These are phyloP conservation scores for Coemansia sp. DNA, from an alignment of 192 early-diverging fungal species.

Conservation along the genomic window DNA sequence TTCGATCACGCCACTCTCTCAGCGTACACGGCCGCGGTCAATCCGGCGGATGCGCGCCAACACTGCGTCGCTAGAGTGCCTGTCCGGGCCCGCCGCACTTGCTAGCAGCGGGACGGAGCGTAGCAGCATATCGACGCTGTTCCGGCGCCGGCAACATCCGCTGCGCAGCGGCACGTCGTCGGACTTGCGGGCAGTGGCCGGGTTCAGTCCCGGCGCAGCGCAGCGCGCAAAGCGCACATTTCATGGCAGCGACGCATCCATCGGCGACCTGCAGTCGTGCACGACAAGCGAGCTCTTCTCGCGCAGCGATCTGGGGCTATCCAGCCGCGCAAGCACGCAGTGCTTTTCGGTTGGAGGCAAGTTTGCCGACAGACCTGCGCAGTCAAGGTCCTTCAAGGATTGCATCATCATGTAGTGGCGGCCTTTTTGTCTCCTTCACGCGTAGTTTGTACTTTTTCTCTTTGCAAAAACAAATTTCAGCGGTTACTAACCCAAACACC, in stretches of 20 bases:
- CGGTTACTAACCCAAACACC: too few relatives aligned
- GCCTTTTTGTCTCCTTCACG: too few relatives aligned
- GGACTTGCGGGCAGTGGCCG: slow-evolving; percentile 40
- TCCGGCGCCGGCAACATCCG: slow-evolving; percentile 40
- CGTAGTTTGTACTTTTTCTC: background rate
- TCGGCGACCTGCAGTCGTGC: slow-evolving; percentile 40
- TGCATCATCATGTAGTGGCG: slow-evolving; percentile 39
- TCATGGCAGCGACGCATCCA: slow-evolving; percentile 35
- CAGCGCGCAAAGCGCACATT: slow-evolving; percentile 35
- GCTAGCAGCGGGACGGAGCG: background rate
- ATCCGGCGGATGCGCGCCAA: slow-evolving; percentile 43
- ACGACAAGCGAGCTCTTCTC: slow-evolving; percentile 33
- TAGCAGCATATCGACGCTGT: slow-evolving; percentile 28
- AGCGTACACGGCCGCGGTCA: slow-evolving; percentile 20
- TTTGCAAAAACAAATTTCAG: background rate
- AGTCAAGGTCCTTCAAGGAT: slow-evolving; percentile 28
- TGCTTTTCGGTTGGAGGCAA: slow-evolving; percentile 27
- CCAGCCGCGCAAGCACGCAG: slow-evolving; percentile 10
- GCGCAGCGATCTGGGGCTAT: slow-evolving; percentile 21
- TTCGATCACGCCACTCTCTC: slow-evolving; percentile 9
- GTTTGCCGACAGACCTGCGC: slow-evolving; percentile 5
- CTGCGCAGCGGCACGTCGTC: slow-evolving; percentile 39
- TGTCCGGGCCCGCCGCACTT: slow-evolving; percentile 12
- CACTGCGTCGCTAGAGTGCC: slow-evolving; percentile 38
- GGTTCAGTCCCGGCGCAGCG: slow-evolving; percentile 46